Base-by-base conservation (phyloP, 2,329 filamentous ascomycete species). In the Nemania diffusa region DNA sequence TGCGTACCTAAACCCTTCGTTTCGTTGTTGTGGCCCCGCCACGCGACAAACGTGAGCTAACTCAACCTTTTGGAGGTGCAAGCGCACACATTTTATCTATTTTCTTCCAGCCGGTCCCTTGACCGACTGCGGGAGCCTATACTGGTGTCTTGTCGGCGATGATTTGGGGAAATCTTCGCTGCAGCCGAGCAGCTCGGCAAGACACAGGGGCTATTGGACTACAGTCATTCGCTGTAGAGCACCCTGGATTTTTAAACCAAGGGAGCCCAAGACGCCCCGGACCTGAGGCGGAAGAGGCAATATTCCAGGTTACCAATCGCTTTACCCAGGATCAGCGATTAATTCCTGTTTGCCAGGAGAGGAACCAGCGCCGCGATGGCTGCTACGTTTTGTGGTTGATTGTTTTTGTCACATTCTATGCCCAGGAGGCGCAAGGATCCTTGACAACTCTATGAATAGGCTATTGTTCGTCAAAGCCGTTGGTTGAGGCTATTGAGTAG, bases 51-150 rank as follows among this genome's bases (percentile, higher is more conserved):
- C 62, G n/a, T 64, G 70, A 71, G 69, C 62, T 64, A 52, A 68
- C 59, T 56, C 48, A 58, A 56, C 64, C 65, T 59, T 48, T 57
- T 61, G 64, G 68, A 69, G 56, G 70, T 75, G 74, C 74, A 74
- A 75, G 74, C 74, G 74, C 74, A 75, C 62, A 71, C 48, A 62
- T 62, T 69, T 67, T 70, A 68, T 69, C 57, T 51, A 58, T 61
- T 46, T 44, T 48, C 24, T 52, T 55, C 58, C 17, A 22, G 20
- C 40, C 44, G 42, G 57, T 57, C 34, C 48, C 37, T 57, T 65
- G 65, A 57, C 62, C 32, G 46, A 26, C n/a, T 57, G n/a, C 20
- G 60, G 37, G 34, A 62, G 50, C 57, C 40, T 66, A 52, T 56
- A 53, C 11, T 17, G 48, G 53, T 20, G 62, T 70, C 66, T 69